A percentile compares a stretch with the other conserved stretches of the same genome.
These are phyloP conservation scores for Pyronema domesticum DNA, from an alignment of 495 filamentous ascomycete genomes.

Conservation along the genomic window DNA sequence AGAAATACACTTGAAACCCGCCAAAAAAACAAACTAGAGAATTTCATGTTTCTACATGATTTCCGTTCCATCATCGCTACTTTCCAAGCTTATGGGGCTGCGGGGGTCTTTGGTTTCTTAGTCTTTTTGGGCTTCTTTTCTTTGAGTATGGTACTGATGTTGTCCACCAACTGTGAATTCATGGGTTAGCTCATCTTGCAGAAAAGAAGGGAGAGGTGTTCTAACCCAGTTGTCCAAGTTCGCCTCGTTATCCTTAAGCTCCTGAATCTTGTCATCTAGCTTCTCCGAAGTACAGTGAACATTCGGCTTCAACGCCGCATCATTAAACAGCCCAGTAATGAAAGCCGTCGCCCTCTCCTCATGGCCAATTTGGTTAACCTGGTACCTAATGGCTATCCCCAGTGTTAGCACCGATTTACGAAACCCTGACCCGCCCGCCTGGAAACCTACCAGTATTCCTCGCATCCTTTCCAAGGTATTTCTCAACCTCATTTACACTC, in stretches of 20 bases:
- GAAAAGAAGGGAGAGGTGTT: no score
- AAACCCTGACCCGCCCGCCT: not conserved
- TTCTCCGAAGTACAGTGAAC: not conserved
- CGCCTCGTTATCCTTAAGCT: not conserved
- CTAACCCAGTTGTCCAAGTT: not conserved
- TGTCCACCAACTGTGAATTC: no score
- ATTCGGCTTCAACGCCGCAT: not conserved
- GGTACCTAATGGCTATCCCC: not conserved
- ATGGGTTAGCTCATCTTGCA: no score
- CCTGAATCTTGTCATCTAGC: not conserved
- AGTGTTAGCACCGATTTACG: not conserved
- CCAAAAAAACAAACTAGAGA: no score
- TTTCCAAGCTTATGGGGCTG: no score
- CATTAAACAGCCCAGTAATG: not conserved
- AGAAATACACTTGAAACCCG: no score
- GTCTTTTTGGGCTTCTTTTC: no score
- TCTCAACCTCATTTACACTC: not conserved
- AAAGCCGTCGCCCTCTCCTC: not conserved
- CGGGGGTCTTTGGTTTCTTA: no score
- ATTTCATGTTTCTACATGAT: no score
- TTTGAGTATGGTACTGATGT: no score
- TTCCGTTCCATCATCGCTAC: no score
- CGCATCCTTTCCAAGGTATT: not conserved
- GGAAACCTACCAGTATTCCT: not conserved
- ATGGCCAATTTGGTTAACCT: not conserved